Conservation (phyloP, 2,329 filamentous ascomycete species). For the Dothideomycetidae sp. region DNA sequence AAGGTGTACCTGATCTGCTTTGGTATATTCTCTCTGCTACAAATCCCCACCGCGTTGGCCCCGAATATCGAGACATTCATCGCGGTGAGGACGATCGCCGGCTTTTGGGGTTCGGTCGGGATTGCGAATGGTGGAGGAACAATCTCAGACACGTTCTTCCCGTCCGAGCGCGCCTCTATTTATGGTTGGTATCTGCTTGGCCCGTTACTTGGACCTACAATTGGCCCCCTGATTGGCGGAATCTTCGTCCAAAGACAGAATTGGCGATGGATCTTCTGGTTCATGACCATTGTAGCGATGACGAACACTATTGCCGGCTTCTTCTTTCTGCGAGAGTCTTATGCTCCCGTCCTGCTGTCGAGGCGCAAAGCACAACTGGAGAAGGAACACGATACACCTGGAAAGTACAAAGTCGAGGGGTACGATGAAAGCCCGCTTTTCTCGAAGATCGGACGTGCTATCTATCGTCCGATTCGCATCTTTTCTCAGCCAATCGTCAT, state of each 20-base stretch:
- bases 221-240: constrained; percentile 32
- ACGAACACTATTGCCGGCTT: constrained; percentile 30
- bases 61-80: constrained; percentile 35
- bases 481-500: constrained; percentile 33
- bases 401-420: constrained; percentile 29
- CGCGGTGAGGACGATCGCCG: constrained; percentile 30
- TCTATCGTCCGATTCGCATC: constrained; percentile 29
- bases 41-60: constrained; percentile 33
- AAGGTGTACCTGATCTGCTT: constrained; percentile 33
- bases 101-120: constrained; percentile 37
- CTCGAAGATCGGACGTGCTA: constrained; percentile 24
- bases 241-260: constrained; percentile 30
- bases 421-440: constrained; percentile 27
- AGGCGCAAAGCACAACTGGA: constrained; percentile 24
- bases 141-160: constrained; percentile 38
- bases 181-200: constrained; percentile 34
- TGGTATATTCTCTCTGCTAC: constrained; percentile 30
- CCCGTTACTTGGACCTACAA: constrained; percentile 28
- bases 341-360: constrained; percentile 28
- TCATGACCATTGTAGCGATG: constrained; percentile 29
- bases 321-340: constrained; percentile 32
- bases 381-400: constrained; percentile 22
- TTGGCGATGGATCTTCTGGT: constrained; percentile 38
- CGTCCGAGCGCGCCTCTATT: constrained; percentile 31
- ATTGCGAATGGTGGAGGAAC: constrained; percentile 39